Conservation (phyloP, 164 flowering plant genomes). For the Protea cynaroides region DNA sequence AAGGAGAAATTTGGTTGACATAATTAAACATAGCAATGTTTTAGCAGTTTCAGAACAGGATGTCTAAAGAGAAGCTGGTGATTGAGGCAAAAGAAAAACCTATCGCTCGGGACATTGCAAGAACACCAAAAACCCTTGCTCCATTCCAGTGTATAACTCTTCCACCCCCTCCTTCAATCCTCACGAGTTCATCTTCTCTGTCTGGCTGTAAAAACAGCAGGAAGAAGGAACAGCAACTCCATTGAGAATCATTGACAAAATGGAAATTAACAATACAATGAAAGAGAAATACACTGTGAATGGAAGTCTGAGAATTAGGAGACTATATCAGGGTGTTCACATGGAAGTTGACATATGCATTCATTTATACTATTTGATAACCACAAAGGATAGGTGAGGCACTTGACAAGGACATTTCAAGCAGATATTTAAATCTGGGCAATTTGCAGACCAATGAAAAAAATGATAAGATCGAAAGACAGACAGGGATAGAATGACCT, state of each 20-base stretch:
- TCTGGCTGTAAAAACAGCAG: constrained; percentile 50
- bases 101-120: constrained; percentile 82
- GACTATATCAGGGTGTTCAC: background rate
- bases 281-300: no score
- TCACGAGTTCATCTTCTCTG: constrained; percentile 54
- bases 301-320: background rate
- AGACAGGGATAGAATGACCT: constrained; percentile 29
- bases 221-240: no score
- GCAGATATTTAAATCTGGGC: background rate
- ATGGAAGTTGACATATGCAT: background rate
- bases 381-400: background rate
- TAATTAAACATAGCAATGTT: no score
- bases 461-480: background rate
- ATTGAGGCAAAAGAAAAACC: constrained; percentile 27
- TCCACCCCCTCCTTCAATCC: constrained; percentile 69
- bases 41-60: background rate
- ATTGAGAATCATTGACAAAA: no score
- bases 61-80: background rate
- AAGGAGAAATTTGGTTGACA: no score
- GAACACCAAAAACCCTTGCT: constrained; percentile 71
- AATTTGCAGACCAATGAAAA: background rate
- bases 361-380: background rate
- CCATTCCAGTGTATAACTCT: constrained; percentile 78
- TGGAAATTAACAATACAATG: no score
- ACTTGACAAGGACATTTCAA: background rate